phyloP scores from a whole-genome alignment of 1,284 basidiomycete genomes.

The Blastosporella zonata region DNA sequence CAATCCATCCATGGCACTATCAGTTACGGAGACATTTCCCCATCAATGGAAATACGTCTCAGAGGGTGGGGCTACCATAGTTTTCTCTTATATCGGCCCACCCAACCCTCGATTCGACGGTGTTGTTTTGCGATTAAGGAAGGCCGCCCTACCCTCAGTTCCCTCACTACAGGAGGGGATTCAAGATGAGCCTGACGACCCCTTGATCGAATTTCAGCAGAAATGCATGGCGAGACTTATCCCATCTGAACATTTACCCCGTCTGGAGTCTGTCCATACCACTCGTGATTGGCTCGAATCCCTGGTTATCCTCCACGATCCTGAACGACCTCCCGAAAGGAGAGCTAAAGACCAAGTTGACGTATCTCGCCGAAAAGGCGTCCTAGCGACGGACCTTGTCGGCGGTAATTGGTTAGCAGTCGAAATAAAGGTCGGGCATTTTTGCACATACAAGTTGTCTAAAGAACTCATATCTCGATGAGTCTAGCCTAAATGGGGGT shows the following conservation, averaged over 20 bases:
- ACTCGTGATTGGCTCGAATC: slow-evolving; percentile 58
- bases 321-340: slow-evolving; percentile 53
- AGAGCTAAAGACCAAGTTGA: slow-evolving; percentile 58
- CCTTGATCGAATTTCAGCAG: slow-evolving; percentile 60
- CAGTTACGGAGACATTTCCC: slow-evolving; percentile 41
- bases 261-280: slow-evolving; percentile 50
- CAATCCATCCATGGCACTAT: slow-evolving; percentile 14
- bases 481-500: slow-evolving; percentile 92
- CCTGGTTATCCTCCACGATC: slow-evolving; percentile 47
- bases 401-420: slow-evolving; percentile 61
- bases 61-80: slow-evolving; percentile 87
- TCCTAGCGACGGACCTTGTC: slow-evolving; percentile 75
- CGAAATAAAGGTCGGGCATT: slow-evolving; percentile 78
- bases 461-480: slow-evolving; percentile 2
- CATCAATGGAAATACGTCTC: slow-evolving; percentile 80
- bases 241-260: slow-evolving; percentile 54
- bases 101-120: slow-evolving; percentile 48
- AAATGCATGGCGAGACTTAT: slow-evolving; percentile 60
- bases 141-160: slow-evolving; percentile 34
- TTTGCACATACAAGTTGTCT: neutral
- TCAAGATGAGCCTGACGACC: slow-evolving; percentile 51
- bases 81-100: slow-evolving; percentile 76
- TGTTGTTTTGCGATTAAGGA: slow-evolving; percentile 74
- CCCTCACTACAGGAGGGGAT: slow-evolving; percentile 10
- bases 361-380: slow-evolving; percentile 46